Conservation (phyloP, 495 filamentous ascomycete genomes). For the Aspergillus carlsbadensis region DNA sequence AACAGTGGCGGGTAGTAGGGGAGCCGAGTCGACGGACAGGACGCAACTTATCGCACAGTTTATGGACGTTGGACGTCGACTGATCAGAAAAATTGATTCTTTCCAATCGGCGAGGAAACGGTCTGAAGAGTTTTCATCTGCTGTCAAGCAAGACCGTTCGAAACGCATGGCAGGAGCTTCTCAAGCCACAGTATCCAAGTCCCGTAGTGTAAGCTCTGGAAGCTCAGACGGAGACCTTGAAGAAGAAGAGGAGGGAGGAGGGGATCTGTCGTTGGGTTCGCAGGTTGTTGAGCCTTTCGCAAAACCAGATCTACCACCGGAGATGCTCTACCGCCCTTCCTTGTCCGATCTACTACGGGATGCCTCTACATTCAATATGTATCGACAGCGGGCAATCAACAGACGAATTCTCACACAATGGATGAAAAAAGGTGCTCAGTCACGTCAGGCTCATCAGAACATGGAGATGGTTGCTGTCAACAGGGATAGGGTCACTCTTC, state of each 20-base stretch:
- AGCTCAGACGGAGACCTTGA: conserved; percentile 20
- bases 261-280: conserved; percentile 18
- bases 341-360: conserved; percentile 57
- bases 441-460: conserved; percentile 40
- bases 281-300: conserved; percentile 27
- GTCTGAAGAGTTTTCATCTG: conserved; percentile 23
- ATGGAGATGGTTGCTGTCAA: conserved; percentile 50
- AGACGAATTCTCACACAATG: conserved; percentile 52
- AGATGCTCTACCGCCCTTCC: conserved; percentile 52
- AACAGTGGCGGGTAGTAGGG: conserved; percentile 19
- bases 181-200: conserved; percentile 8
- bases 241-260: not conserved
- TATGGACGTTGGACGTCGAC: conserved; percentile 41
- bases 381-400: conserved; percentile 46
- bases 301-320: conserved; percentile 30
- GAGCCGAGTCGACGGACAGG: conserved; percentile 38
- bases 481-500: conserved; percentile 51
- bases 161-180: conserved; percentile 30
- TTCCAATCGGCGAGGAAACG: conserved; percentile 24
- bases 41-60: conserved; percentile 47
- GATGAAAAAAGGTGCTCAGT: conserved; percentile 50
- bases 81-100: conserved; percentile 37
- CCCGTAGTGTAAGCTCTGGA: conserved; percentile 16
- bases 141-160: conserved; percentile 39
- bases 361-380: conserved; percentile 58